These are phyloP conservation scores for Suillus occidentalis DNA, from an alignment of 768 basidiomycete species.

Conservation along the genomic window DNA sequence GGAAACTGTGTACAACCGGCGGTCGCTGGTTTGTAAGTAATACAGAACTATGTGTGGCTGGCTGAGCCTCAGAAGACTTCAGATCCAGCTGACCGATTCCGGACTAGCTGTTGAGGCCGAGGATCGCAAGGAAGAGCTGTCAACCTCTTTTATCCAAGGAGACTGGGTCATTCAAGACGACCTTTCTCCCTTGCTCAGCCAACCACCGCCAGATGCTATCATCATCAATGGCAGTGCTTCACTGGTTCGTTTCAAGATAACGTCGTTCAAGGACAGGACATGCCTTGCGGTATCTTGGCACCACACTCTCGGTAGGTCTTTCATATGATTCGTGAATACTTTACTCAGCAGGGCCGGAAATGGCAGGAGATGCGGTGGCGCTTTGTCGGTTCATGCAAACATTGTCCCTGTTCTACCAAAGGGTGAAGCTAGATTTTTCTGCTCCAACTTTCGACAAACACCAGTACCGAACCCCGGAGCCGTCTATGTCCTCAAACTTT, in stretches of 20 bases:
- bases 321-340: neutral
- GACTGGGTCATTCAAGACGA: constrained; percentile 31
- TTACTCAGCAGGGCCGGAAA: constrained; percentile 1
- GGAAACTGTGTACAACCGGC: constrained; percentile 16
- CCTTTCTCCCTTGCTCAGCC: constrained; percentile 19
- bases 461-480: constrained; percentile 18
- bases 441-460: constrained; percentile 28
- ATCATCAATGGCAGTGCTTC: constrained; percentile 20
- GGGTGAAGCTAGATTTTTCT: constrained; percentile 7
- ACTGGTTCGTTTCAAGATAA: constrained; percentile 30
- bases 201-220: constrained; percentile 14
- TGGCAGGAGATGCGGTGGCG: constrained; percentile 29
- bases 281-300: constrained; percentile 36
- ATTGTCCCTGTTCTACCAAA: constrained; percentile 33
- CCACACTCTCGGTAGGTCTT: constrained; percentile 30
- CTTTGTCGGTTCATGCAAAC: constrained; percentile 30
- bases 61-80: constrained; percentile 3
- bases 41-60: neutral
- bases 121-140: constrained; percentile 9
- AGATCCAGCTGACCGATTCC: constrained; percentile 27
- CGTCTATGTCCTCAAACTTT: constrained; percentile 15
- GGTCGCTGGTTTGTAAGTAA: constrained; percentile 22
- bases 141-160: constrained; percentile 16
- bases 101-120: constrained; percentile 16
- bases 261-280: constrained; percentile 24